Conservation (phyloP, 331 rosid genomes). For the Saraca asoca region DNA sequence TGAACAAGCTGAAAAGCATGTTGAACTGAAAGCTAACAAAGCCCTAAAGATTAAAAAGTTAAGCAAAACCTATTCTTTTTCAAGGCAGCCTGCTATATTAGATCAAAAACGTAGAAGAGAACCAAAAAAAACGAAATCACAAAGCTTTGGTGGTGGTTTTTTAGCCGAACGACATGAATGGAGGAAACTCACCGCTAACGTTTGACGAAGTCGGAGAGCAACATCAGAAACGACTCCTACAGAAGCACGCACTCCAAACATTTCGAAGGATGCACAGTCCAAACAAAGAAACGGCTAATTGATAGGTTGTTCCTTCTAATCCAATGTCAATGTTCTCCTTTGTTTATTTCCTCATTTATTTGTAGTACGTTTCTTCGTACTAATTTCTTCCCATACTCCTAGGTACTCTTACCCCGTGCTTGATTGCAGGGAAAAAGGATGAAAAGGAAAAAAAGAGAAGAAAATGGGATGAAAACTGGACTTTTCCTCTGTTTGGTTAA, state of each 20-base stretch:
- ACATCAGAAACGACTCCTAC: conserved; percentile 34
- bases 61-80: not conserved
- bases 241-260: conserved; percentile 45
- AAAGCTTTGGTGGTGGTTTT: not conserved
- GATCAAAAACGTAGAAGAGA: not conserved
- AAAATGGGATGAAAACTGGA: too few relatives aligned
- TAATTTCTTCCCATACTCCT: too few relatives aligned
- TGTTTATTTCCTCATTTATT: too few relatives aligned
- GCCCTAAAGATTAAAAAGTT: not conserved
- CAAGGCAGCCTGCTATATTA: not conserved
- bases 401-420: too few relatives aligned
- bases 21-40: not conserved
- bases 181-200: conserved; percentile 43
- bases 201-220: conserved; percentile 47
- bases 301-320: too few relatives aligned
- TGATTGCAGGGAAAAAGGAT: too few relatives aligned
- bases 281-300: too few relatives aligned
- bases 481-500: too few relatives aligned
- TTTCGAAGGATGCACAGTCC: conserved; percentile 1
- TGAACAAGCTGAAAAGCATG: not conserved
- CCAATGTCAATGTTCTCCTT: too few relatives aligned
- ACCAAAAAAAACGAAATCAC: not conserved
- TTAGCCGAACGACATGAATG: not conserved
- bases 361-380: too few relatives aligned
- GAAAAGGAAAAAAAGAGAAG: too few relatives aligned